phyloP scores from a whole-genome alignment of 1,284 basidiomycete species.

The Cryptococcus sp. region DNA sequence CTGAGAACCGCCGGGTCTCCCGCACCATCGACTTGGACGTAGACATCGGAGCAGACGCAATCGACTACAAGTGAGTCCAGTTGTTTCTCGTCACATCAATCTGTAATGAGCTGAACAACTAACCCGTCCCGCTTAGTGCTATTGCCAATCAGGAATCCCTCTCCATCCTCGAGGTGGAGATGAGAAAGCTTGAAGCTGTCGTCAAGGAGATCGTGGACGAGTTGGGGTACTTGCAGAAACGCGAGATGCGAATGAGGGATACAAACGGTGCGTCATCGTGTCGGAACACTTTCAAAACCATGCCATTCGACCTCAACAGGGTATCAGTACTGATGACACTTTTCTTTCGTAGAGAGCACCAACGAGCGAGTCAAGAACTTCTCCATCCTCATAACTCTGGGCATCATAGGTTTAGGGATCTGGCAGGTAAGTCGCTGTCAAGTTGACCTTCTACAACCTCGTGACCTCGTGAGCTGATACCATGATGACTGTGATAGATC shows the following conservation, averaged over 20 bases:
- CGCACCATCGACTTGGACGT: slow-evolving; percentile 88
- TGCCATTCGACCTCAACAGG: no score
- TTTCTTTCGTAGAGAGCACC: slow-evolving; percentile 71
- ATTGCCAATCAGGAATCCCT: slow-evolving; percentile 98
- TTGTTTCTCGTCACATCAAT: no score
- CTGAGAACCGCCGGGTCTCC: slow-evolving; percentile 55
- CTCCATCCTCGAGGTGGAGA: slow-evolving; percentile 93
- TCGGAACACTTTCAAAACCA: background rate
- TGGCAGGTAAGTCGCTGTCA: slow-evolving; percentile 69
- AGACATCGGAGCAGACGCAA: slow-evolving; percentile 96
- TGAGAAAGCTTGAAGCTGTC: slow-evolving; percentile 93
- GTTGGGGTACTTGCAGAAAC: slow-evolving; percentile 83
- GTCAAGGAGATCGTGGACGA: slow-evolving; percentile 95
- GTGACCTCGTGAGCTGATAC: slow-evolving; percentile 4
- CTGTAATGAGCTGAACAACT: background rate
- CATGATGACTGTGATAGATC: slow-evolving; percentile 55
- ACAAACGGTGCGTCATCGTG: slow-evolving; percentile 75
- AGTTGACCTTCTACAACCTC: background rate
- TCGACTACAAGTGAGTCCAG: slow-evolving; percentile 88
- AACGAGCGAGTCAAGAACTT: slow-evolving; percentile 89
- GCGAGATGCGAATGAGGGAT: slow-evolving; percentile 84
- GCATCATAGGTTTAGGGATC: slow-evolving; percentile 77
- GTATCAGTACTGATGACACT: slow-evolving; percentile 7
- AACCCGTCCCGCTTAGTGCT: slow-evolving; percentile 61
- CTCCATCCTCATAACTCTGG: slow-evolving; percentile 81